Evolutionary conservation across 495 filamentous ascomycete genomes (phyloP), one percentile per base, ranked within the genome.

Genomic region (Penicillium fimorum): DNA sequence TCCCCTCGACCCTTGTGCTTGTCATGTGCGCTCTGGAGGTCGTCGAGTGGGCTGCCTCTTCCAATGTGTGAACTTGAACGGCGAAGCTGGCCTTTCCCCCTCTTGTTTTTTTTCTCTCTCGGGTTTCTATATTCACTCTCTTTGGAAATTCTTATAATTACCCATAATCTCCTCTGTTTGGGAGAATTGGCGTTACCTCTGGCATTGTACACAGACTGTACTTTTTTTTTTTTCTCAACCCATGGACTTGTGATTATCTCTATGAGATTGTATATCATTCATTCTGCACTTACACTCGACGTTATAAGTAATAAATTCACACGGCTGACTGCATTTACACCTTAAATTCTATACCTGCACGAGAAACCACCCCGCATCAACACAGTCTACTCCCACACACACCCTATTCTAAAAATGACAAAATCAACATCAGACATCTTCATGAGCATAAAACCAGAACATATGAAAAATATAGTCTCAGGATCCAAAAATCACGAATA

Each of bases 1-100:
- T 98, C 20, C 94, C 94, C 5, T 96, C 91, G 12, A 98, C 94
- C 2, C 79, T 98, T 25, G 66, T 92, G 37, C 82, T 97, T 18
- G 94, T 98, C 44, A 87, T 97, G 81, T 84, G 87, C 62, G 95
- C 94, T 29, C 77, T 98, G 43, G 91, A 97, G 74, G 89, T 93
- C 4, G 84, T 98, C 17, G 90, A 96, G 71, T 97, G 94, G 94
- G 89, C 92, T 9, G 56, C 62, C 30, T 43, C 41, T 43, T 22
- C 32, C 17, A 61, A 67, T 53, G 48, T 15, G 37, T 41, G 9
- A 48, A 30, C 37, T 37, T 12, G 33, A 33, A 50, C 13, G 18
- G 30, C 24, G 32, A 53, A 44, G 56, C 59, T 51, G 41, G 56
- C 45, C 48, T 56, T 62, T 11, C 42, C 15, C 22, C 46, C 29